Evolutionary conservation across 225 moss, liverwort and hornwort species (phyloP), one percentile per base, ranked within the genome.

Genomic region (Polytrichum formosum): DNA sequence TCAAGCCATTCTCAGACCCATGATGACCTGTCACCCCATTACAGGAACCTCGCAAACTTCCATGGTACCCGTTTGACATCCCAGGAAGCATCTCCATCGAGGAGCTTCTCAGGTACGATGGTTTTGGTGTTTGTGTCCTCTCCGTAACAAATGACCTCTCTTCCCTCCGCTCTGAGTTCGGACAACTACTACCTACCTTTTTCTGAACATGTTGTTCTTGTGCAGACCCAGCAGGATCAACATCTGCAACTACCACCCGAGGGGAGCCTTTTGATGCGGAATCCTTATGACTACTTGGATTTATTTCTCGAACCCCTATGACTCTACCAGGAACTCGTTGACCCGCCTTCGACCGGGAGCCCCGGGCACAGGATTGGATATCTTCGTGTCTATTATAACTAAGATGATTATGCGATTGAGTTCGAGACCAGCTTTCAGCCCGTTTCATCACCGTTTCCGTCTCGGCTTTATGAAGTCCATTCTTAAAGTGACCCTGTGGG

Each of bases 331-430:
- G 78, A 74, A 72, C 79, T 67, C 92, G 87, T 75, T 94, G 85
- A 66, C 85, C 89, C 65, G 73, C 82, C 79, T 88, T 94, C 9
- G 82, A 26, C 66, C 91, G 83, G 70, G 84, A 76, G 78, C 92
- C 98, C 84, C 91, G 94, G 33, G 83, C 94, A 81, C 94, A 98
- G 61, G 91, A 79, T 74, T 85, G 91, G 61, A 79, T 73, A 21
- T 85, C 72, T 67, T 98, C 94, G 67, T 70, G 69, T 64, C 83
- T 81, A 33, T 31, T 80, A 66, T 76, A 80, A 75, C 26, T 75
- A 46, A 16, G 46, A 46, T 46, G 46, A 73, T 61, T 75, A 56
- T 87, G 80, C 7, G 78, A 76, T 7, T 77, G 80, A 59, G 75
- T 77, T 46, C 84, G 76, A 58, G 80, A 83, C 93, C 93, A 96